Evolutionary conservation across 2,329 filamentous ascomycete species (phyloP), one percentile per base, ranked within the genome.

Genomic region (Onygenales sp.): DNA sequence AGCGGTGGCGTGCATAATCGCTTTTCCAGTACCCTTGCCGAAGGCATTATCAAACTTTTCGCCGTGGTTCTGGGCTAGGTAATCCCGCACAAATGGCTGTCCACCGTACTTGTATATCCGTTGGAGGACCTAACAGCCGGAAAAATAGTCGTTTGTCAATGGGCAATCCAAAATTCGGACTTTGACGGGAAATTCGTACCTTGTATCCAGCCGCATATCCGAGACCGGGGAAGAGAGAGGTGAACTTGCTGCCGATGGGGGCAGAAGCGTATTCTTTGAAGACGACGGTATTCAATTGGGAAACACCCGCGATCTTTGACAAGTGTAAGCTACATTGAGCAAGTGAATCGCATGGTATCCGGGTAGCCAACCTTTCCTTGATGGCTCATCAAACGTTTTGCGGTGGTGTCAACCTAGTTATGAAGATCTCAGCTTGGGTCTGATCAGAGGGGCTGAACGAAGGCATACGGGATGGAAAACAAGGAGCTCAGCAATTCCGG

Each of bases 311-410:
- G 62, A 88, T 81, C 78, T 83, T 62, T 39, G 14, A 17, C 38
- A 21, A 2, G 17, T 47, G 36, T 36, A 33, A 27, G 8, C 39
- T 35, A 27, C 3, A 17, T n/a, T 21, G 33, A 38, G 27, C 46
- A 39, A 21, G 10, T 33, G n/a, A 51, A 17, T 6, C 10, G 27
- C 7, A n/a, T n/a, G 10, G 17, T 9, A 14, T 46, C 31, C 9
- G 7, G 42, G 31, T 52, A 50, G 60, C 73, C 62, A 70, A 87
- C 81, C 75, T 78, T 88, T 68, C 83, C 83, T 71, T 95, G 86
- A 75, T 98, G 96, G 83, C 90, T 96, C 93, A 98, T 98, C 74
- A 98, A 83, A 63, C 93, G 89, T 80, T 98, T 98, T 59, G 93
- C 92, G 66, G 94, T 96, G 50, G 93, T 98, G 75, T 98, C 93